These are phyloP conservation scores for Eucalyptus coolabah DNA, from an alignment of 345 rosid species.

Conservation along the genomic window DNA sequence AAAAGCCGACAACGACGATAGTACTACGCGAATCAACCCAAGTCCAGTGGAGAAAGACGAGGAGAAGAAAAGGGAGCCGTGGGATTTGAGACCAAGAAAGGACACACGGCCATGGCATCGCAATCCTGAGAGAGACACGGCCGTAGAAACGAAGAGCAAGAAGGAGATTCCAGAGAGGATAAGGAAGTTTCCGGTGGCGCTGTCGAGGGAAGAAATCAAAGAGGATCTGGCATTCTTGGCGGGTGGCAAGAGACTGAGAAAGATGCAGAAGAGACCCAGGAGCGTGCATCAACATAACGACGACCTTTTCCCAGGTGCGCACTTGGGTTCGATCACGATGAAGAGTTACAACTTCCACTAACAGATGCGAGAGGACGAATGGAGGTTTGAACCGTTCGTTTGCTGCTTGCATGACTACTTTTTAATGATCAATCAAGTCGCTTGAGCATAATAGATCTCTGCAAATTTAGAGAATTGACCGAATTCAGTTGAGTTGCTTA, in stretches of 20 bases:
- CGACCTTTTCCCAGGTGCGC: neutral
- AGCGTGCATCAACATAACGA: neutral
- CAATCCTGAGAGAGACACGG: neutral
- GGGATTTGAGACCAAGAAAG: neutral
- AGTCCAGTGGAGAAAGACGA: neutral
- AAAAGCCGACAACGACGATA: neutral
- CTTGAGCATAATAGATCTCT: neutral
- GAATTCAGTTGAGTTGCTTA: neutral
- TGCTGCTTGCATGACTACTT: neutral
- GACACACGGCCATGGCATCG: neutral
- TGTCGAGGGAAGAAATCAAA: neutral
- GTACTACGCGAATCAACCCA: neutral
- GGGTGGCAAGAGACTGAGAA: neutral
- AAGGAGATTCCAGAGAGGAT: neutral
- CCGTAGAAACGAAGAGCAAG: neutral
- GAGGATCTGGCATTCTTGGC: neutral
- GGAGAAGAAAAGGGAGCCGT: neutral
- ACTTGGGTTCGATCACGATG: neutral
- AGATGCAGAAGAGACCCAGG: neutral
- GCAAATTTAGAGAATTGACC: neutral
- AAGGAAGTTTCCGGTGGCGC: neutral
- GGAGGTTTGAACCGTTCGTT: neutral
- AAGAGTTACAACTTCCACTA: neutral
- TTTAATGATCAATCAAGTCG: neutral
- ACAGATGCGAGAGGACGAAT: neutral